These are phyloP conservation scores for Datisca glomerata DNA, from an alignment of 306 rosid species.

Conservation along the genomic window DNA sequence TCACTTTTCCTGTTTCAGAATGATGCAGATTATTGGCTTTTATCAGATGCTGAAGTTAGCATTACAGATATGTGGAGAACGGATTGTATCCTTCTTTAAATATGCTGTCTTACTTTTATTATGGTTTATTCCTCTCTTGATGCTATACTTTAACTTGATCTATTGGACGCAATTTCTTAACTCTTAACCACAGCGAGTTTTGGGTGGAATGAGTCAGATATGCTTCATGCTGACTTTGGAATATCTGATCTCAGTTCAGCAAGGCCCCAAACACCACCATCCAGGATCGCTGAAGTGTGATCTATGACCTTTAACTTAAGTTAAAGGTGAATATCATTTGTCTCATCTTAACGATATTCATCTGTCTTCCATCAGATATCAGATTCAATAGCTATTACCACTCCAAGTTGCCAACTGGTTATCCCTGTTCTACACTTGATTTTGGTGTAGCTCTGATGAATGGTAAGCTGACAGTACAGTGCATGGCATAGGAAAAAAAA, in stretches of 20 bases:
- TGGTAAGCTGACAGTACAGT: no score
- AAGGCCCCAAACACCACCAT: conserved; percentile 29
- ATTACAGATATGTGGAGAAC: conserved; percentile 97
- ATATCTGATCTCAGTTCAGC: conserved; percentile 28
- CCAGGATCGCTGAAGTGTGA: conserved; percentile 40
- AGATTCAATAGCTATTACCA: background rate
- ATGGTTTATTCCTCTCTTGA: background rate
- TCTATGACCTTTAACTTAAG: conserved; percentile 30
- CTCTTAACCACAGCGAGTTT: conserved; percentile 45
- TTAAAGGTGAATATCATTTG: conserved; percentile 29
- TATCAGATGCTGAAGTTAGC: conserved; percentile 91
- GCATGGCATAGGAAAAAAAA: no score
- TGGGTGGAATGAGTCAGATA: conserved; percentile 67
- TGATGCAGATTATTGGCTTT: conserved; percentile 97
- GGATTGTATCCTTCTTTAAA: conserved; percentile 63
- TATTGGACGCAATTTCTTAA: conserved; percentile 29
- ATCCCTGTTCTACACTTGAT: no score
- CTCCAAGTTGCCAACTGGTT: background rate
- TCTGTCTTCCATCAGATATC: background rate
- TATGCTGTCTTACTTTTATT: conserved; percentile 11
- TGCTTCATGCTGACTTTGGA: conserved; percentile 61
- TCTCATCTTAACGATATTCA: background rate
- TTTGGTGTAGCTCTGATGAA: no score
- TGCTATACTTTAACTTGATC: no score
- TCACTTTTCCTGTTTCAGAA: conserved; percentile 36